Percentiles rank a stretch among this genome's conserved stretches.
These are phyloP conservation scores for Hymenoscyphus infarciens DNA, from an alignment of 2,329 filamentous ascomycete genomes.

Conservation along the genomic window DNA sequence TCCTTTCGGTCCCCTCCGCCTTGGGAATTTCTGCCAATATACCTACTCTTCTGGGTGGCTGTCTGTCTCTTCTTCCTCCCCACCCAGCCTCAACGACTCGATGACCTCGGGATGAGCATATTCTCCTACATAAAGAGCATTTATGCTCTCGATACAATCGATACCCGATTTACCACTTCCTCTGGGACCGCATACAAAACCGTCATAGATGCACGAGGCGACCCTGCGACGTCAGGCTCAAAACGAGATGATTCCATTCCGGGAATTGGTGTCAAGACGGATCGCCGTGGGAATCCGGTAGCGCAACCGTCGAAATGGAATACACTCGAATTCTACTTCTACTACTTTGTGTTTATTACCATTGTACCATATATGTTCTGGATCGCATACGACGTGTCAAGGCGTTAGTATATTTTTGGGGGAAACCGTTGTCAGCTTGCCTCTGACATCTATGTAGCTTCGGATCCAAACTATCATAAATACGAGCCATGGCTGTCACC, in stretches of 20 bases:
- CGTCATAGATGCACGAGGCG: slow-evolving; percentile 49
- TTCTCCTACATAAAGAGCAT: slow-evolving; percentile 47
- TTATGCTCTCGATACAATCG: slow-evolving; percentile 65
- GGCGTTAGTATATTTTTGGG: slow-evolving; percentile 53
- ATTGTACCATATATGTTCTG: slow-evolving; percentile 86
- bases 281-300: slow-evolving; percentile 43
- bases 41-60: background rate
- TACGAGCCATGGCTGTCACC: slow-evolving; percentile 68
- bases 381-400: slow-evolving; percentile 79
- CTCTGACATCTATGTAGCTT: slow-evolving; percentile 49
- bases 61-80: background rate
- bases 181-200: slow-evolving; percentile 64
- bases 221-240: slow-evolving; percentile 37
- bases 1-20: slow-evolving; percentile 1
- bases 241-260: slow-evolving; percentile 32
- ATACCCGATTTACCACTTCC: slow-evolving; percentile 69
- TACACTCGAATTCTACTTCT: slow-evolving; percentile 80
- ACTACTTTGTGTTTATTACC: slow-evolving; percentile 64
- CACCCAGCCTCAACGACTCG: slow-evolving; percentile 13
- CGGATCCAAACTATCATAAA: slow-evolving; percentile 74
- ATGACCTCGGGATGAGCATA: slow-evolving; percentile 32
- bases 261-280: slow-evolving; percentile 35
- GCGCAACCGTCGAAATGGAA: slow-evolving; percentile 72
- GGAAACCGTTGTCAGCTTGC: background rate
- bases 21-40: slow-evolving; percentile 1